Conservation (phyloP, 1,284 basidiomycete species). For the Fomitopsis palustris region DNA sequence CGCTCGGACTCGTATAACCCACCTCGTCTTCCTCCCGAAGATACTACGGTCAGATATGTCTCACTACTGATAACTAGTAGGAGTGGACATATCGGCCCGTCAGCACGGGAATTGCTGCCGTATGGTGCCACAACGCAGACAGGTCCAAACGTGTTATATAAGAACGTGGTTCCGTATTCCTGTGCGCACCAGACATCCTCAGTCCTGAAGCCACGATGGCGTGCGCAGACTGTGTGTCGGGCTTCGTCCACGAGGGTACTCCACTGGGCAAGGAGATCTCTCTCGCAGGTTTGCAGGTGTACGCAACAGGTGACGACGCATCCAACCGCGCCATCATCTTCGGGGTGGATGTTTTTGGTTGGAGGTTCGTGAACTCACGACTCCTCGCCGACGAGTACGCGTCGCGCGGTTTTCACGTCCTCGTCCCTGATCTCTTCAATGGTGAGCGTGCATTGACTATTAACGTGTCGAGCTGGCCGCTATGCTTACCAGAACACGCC, state of each 20-base stretch:
- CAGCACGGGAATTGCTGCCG: too few relatives aligned
- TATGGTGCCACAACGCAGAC: too few relatives aligned
- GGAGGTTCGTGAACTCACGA: constrained; percentile 20
- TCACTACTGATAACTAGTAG: too few relatives aligned
- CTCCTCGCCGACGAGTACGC: constrained; percentile 24
- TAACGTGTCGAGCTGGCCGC: background rate
- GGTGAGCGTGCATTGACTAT: constrained; percentile 9
- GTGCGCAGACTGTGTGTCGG: constrained; percentile 19
- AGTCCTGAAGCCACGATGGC: constrained; percentile 8
- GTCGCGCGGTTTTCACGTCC: constrained; percentile 16
- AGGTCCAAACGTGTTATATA: too few relatives aligned
- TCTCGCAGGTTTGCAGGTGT: constrained; percentile 15
- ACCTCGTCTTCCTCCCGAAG: too few relatives aligned
- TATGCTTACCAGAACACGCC: background rate
- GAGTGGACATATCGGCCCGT: too few relatives aligned
- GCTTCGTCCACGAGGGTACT: constrained; percentile 10
- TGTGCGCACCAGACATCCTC: too few relatives aligned
- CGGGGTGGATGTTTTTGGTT: constrained; percentile 21
- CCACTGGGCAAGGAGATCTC: constrained; percentile 18
- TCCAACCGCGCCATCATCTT: constrained; percentile 18
- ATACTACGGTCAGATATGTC: too few relatives aligned
- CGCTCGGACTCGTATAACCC: too few relatives aligned
- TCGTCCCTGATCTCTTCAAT: constrained; percentile 19
- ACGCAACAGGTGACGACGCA: constrained; percentile 12
- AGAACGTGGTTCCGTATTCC: too few relatives aligned